A percentile compares a stretch with the other conserved stretches of the same genome.
These are phyloP conservation scores for Ascochyta lentis DNA, from an alignment of 2,329 filamentous ascomycete genomes.

Conservation along the genomic window DNA sequence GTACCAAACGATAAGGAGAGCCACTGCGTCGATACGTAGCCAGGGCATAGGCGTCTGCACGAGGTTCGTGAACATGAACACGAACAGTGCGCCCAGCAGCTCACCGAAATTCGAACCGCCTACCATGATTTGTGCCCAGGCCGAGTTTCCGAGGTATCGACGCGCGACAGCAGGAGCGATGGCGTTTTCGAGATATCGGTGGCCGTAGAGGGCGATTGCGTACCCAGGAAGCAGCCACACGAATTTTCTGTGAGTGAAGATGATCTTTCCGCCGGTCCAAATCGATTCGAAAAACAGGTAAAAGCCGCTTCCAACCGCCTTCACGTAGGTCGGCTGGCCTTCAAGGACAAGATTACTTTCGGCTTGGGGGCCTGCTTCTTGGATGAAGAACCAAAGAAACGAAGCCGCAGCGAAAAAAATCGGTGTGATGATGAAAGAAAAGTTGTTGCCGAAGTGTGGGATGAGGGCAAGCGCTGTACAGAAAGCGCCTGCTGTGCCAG, in stretches of 20 bases:
- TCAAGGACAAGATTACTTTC: slow-evolving; percentile 31
- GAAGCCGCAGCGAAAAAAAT: slow-evolving; percentile 55
- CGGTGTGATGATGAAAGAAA: slow-evolving; percentile 59
- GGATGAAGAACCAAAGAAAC: slow-evolving; percentile 56
- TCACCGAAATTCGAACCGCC: slow-evolving; percentile 61
- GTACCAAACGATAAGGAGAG: slow-evolving; percentile 58
- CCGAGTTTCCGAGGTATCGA: slow-evolving; percentile 57
- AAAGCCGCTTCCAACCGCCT: slow-evolving; percentile 50
- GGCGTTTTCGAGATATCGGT: slow-evolving; percentile 59
- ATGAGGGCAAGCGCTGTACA: slow-evolving; percentile 59
- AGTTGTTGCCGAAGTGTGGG: slow-evolving; percentile 59
- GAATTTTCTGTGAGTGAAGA: slow-evolving; percentile 57
- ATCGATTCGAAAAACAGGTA: slow-evolving; percentile 56
- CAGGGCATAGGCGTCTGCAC: slow-evolving; percentile 60
- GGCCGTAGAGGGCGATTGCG: slow-evolving; percentile 57
- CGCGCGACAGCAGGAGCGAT: slow-evolving; percentile 56
- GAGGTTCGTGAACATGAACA: slow-evolving; percentile 58
- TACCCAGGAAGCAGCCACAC: slow-evolving; percentile 60
- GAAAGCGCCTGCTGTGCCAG: slow-evolving; percentile 58
- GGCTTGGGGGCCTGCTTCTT: slow-evolving; percentile 46
- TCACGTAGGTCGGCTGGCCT: slow-evolving; percentile 46
- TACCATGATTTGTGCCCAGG: slow-evolving; percentile 60
- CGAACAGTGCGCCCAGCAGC: slow-evolving; percentile 56
- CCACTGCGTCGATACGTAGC: slow-evolving; percentile 57
- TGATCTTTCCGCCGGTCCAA: slow-evolving; percentile 55